A percentile compares a stretch with the other conserved stretches of the same genome.
phyloP scores from a whole-genome alignment of 768 basidiomycete genomes.

The Xerocomus brunneocitrinus region DNA sequence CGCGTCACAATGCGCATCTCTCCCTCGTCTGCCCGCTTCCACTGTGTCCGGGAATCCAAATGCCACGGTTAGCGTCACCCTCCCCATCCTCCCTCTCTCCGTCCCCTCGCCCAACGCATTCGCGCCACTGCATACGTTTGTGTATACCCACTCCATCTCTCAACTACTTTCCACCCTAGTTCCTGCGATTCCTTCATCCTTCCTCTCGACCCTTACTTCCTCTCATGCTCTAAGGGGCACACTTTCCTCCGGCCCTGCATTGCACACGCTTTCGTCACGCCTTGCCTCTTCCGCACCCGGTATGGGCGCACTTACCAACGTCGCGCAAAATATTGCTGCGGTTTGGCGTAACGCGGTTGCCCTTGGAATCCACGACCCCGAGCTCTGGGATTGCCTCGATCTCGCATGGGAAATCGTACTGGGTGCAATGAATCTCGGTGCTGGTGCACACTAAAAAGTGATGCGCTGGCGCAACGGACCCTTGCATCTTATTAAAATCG shows the following conservation, averaged over 20 bases:
- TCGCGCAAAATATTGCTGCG: conserved; percentile 50
- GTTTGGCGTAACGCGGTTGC: conserved; percentile 70
- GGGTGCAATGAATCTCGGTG: conserved; percentile 52
- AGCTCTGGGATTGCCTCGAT: conserved; percentile 65
- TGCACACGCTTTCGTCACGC: conserved; percentile 54
- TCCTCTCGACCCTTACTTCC: conserved; percentile 30
- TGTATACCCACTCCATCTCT: conserved; percentile 59
- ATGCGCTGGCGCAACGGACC: conserved; percentile 18
- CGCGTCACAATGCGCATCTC: conserved; percentile 60
- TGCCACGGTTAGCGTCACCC: conserved; percentile 33
- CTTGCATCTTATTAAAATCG: conserved; percentile 18
- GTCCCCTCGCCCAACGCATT: conserved; percentile 63
- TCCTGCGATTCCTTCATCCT: conserved; percentile 29
- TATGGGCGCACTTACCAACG: conserved; percentile 43
- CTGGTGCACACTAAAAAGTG: conserved; percentile 33
- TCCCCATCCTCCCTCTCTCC: conserved; percentile 61
- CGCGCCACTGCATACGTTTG: conserved; percentile 53
- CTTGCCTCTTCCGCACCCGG: conserved; percentile 44
- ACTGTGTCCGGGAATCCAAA: conserved; percentile 31
- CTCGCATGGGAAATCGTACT: conserved; percentile 63
- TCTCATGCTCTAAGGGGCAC: conserved; percentile 34
- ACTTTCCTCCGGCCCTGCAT: conserved; percentile 44
- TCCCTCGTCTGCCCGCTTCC: conserved; percentile 50
- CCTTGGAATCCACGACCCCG: conserved; percentile 62
- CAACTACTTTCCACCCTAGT: conserved; percentile 48